Percentiles rank a stretch among this genome's conserved stretches.
These are phyloP conservation scores for Cutaneotrichosporon mucoides DNA, from an alignment of 1,284 basidiomycete species.

Conservation along the genomic window DNA sequence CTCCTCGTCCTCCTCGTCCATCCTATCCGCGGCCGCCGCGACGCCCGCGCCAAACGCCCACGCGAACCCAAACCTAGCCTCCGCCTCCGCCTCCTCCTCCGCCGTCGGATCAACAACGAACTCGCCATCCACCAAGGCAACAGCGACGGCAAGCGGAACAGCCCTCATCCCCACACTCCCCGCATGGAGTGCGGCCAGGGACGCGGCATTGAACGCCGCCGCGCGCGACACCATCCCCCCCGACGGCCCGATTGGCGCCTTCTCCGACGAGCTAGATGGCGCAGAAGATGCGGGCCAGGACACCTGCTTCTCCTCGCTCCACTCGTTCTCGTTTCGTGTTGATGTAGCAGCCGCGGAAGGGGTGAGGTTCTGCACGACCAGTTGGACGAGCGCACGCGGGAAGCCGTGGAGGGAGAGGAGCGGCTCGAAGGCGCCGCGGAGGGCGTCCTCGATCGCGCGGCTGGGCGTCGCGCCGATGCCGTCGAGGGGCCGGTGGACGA, in stretches of 20 bases:
- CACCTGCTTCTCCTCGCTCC: constrained; percentile 9
- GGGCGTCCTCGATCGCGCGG: constrained; percentile 42
- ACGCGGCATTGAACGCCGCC: constrained; percentile 56
- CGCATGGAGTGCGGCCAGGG: constrained; percentile 51
- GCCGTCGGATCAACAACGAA: constrained; percentile 66
- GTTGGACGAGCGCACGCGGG: constrained; percentile 59
- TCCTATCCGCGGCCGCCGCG: constrained; percentile 40
- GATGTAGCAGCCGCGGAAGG: constrained; percentile 41
- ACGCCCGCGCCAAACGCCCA: constrained; percentile 49
- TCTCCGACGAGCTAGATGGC: too few species aligned
- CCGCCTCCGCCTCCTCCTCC: constrained; percentile 61
- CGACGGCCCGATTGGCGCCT: background rate
- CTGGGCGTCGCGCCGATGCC: constrained; percentile 48
- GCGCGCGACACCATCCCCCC: constrained; percentile 37
- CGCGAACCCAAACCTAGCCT: constrained; percentile 55
- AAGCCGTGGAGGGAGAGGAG: constrained; percentile 52
- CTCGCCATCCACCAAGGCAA: constrained; percentile 51
- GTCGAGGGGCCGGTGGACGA: constrained; percentile 52
- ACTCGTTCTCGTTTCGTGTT: constrained; percentile 10
- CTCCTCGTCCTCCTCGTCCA: constrained; percentile 46
- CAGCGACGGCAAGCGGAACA: constrained; percentile 48
- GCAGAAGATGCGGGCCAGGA: background rate
- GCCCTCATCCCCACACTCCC: constrained; percentile 48
- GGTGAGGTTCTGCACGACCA: constrained; percentile 58
- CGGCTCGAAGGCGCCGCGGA: constrained; percentile 42